Evolutionary conservation across 2,329 filamentous ascomycete species (phyloP).

Genomic region (Neonectria punicea): DNA sequence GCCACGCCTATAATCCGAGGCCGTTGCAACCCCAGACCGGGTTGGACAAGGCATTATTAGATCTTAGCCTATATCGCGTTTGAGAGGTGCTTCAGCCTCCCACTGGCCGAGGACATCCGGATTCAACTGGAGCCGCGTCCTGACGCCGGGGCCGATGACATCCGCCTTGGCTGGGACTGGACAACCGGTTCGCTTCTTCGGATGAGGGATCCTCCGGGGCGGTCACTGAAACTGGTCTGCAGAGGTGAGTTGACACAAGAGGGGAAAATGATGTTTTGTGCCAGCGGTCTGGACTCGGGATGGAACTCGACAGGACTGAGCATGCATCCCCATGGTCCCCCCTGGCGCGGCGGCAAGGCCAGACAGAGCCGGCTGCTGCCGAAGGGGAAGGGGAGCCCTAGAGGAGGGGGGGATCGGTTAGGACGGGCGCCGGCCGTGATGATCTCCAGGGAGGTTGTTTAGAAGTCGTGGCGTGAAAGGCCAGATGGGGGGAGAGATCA

Average conservation of each 20-base stretch:
- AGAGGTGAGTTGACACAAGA: not conserved
- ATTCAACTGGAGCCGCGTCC: conserved; percentile 30
- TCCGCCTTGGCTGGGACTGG: conserved; percentile 20
- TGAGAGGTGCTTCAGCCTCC: conserved; percentile 42
- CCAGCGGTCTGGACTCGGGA: not conserved
- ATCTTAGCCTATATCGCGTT: conserved; percentile 36
- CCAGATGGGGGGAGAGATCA: conserved; percentile 16
- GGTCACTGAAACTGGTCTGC: conserved; percentile 1
- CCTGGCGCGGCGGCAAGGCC: conserved; percentile 11
- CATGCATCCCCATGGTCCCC: conserved; percentile 15
- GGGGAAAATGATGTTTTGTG: conserved; percentile 3
- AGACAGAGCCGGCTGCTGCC: conserved; percentile 21
- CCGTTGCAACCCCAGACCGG: conserved; percentile 30
- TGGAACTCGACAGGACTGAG: conserved; percentile 1
- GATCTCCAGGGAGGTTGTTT: conserved; percentile 24
- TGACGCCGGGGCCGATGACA: conserved; percentile 13
- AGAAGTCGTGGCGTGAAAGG: conserved; percentile 3
- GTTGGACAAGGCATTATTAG: conserved; percentile 32
- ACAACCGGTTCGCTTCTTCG: conserved; percentile 7
- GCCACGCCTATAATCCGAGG: conserved; percentile 17
- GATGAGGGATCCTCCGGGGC: conserved; percentile 17
- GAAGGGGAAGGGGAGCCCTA: not conserved
- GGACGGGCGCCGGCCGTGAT: conserved; percentile 5
- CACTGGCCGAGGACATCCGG: conserved; percentile 37
- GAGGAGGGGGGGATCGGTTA: conserved; percentile 9